phyloP scores from a whole-genome alignment of 2,329 filamentous ascomycete genomes.

The Pseudocercospora fuligena region DNA sequence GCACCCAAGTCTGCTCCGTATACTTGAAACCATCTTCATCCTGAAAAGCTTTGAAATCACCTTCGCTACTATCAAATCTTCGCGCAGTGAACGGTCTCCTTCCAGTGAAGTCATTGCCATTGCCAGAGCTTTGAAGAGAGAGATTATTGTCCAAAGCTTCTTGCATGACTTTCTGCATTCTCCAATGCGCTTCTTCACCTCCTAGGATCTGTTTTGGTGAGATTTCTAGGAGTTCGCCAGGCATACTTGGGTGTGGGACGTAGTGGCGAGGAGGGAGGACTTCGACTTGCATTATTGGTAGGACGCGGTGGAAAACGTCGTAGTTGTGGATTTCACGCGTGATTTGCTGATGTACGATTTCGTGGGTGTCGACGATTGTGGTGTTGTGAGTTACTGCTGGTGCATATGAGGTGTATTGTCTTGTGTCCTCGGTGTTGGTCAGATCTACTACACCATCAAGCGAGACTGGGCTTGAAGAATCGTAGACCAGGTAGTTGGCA shows the following conservation, averaged over 20 bases:
- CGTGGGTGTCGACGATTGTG: constrained; percentile 49
- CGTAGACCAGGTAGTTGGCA: constrained; percentile 15
- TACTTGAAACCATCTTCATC: constrained; percentile 46
- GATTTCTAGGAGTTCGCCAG: constrained; percentile 51
- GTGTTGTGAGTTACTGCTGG: constrained; percentile 57
- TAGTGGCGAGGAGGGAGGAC: constrained; percentile 60
- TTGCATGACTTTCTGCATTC: constrained; percentile 41
- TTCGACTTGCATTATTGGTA: constrained; percentile 60
- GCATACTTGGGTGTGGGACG: constrained; percentile 42
- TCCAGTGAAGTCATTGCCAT: not conserved
- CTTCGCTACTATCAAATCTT: constrained; percentile 45
- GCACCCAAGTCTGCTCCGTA: constrained; percentile 52
- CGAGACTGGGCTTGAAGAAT: constrained; percentile 19
- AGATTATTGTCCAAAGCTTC: constrained; percentile 39
- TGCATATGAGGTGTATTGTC: constrained; percentile 42
- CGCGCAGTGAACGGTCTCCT: constrained; percentile 42
- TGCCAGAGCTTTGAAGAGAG: constrained; percentile 16
- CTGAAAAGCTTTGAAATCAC: constrained; percentile 44
- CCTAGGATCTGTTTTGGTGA: constrained; percentile 43
- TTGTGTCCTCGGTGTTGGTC: constrained; percentile 45
- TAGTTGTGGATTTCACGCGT: constrained; percentile 61
- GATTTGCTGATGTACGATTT: constrained; percentile 54
- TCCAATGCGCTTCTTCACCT: constrained; percentile 23
- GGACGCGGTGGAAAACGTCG: constrained; percentile 57
- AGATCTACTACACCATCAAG: constrained; percentile 23